These are phyloP conservation scores for Botrytis pseudocinerea DNA, from an alignment of 2,329 filamentous ascomycete species.

Conservation along the genomic window DNA sequence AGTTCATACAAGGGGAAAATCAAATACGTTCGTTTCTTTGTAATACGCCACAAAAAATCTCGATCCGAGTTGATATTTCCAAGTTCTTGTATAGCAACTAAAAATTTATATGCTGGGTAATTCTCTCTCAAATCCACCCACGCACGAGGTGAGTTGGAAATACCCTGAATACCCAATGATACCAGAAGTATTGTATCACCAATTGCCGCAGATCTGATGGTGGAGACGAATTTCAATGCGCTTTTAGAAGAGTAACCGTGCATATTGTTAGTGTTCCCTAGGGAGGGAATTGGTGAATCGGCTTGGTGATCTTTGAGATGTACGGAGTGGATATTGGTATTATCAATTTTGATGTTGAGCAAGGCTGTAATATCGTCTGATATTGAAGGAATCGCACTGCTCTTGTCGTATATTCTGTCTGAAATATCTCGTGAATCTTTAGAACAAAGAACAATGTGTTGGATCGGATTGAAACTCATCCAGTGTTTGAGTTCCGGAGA, in stretches of 20 bases:
- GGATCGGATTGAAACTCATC: neutral
- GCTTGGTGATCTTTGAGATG: neutral
- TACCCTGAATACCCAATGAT: neutral
- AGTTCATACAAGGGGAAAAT: neutral
- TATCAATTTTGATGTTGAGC: neutral
- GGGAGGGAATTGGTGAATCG: neutral
- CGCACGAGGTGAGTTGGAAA: neutral
- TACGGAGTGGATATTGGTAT: neutral
- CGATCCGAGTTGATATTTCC: neutral
- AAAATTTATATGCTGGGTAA: neutral
- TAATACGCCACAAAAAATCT: neutral
- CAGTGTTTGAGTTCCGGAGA: neutral
- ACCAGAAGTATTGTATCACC: neutral
- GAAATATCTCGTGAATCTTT: neutral
- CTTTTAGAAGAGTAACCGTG: neutral
- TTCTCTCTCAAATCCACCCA: neutral
- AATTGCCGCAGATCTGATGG: neutral
- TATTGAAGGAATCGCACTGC: accelerated
- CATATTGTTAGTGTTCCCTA: neutral
- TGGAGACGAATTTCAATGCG: neutral
- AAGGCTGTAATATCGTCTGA: neutral
- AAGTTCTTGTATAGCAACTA: neutral
- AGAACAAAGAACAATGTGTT: neutral
- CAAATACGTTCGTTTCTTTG: neutral
- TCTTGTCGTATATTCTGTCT: neutral